phyloP scores from a whole-genome alignment of 202 grass and related monocot genomes.

The Brachypodium distachyon region DNA sequence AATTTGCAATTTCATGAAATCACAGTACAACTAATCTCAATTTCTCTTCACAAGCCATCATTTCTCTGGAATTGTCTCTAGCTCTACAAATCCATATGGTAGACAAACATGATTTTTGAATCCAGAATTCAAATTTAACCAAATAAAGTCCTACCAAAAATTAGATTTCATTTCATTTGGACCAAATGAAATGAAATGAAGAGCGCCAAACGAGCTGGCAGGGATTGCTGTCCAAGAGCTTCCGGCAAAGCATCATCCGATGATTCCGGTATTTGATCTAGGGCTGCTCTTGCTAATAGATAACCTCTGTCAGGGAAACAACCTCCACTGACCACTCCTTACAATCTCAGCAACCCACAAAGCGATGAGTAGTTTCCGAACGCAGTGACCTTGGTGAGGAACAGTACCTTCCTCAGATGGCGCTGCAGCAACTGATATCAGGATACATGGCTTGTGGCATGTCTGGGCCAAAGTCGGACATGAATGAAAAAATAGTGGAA shows the following conservation, averaged over 20 bases:
- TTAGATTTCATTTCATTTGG: too few species aligned
- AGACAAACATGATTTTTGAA: too few species aligned
- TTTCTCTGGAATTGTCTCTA: too few species aligned
- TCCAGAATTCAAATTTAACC: too few species aligned
- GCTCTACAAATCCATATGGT: too few species aligned
- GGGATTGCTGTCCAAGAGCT: conserved; percentile 36
- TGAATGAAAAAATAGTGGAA: not conserved
- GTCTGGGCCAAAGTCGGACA: not conserved
- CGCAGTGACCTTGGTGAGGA: not conserved
- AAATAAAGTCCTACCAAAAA: too few species aligned
- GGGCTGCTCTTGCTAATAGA: not conserved
- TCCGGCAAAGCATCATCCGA: conserved; percentile 44
- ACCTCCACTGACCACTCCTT: not conserved
- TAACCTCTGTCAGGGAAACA: conserved; percentile 38
- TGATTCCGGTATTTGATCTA: not conserved
- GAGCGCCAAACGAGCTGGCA: too few species aligned
- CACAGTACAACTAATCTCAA: too few species aligned
- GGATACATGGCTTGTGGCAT: not conserved
- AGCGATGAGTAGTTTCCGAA: not conserved
- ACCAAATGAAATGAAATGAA: conserved; percentile 83
- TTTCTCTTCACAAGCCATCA: too few species aligned
- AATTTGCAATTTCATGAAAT: too few species aligned
- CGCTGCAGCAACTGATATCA: not conserved
- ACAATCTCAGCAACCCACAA: conserved; percentile 8
- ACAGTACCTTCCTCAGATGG: not conserved